phyloP scores from a whole-genome alignment of 345 rosid genomes.

The Ricinus communis region DNA sequence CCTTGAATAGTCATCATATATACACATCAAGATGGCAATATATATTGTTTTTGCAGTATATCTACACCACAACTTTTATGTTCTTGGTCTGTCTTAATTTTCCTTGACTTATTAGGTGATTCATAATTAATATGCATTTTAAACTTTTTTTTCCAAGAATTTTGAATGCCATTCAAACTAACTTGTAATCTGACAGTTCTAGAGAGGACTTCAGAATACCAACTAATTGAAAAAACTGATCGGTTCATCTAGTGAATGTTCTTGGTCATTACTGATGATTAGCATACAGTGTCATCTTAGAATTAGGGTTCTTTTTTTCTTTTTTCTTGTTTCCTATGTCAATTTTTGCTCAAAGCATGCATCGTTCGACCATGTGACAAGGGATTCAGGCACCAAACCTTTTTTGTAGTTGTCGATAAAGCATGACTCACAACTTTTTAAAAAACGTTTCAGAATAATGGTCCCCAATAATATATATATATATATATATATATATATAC shows the following conservation, averaged over 20 bases:
- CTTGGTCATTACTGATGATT: too few species aligned
- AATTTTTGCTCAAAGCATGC: slow-evolving; percentile 25
- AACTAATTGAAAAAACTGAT: too few species aligned
- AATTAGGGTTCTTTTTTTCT: not conserved
- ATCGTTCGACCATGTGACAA: slow-evolving; percentile 39
- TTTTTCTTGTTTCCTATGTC: too few species aligned
- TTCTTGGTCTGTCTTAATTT: not conserved
- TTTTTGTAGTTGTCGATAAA: slow-evolving; percentile 59
- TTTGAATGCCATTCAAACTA: too few species aligned
- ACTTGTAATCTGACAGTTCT: too few species aligned
- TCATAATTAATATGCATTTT: not conserved
- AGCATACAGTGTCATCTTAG: too few species aligned
- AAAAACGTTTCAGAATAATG: slow-evolving; percentile 24
- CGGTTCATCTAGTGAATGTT: too few species aligned
- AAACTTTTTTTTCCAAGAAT: too few species aligned
- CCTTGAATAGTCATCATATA: slow-evolving; percentile 30
- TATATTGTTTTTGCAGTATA: slow-evolving; percentile 11
- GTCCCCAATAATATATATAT: slow-evolving; percentile 27
- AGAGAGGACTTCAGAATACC: too few species aligned
- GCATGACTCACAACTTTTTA: slow-evolving; percentile 38
- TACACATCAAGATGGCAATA: slow-evolving; percentile 34
- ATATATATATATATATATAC: too few species aligned
- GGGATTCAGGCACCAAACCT: slow-evolving; percentile 26
- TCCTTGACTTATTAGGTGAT: not conserved
- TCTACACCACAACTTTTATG: slow-evolving; percentile 32